These are phyloP conservation scores for Trypanosoma vivax DNA, from an alignment of 208 protist genomes.

Conservation along the genomic window DNA sequence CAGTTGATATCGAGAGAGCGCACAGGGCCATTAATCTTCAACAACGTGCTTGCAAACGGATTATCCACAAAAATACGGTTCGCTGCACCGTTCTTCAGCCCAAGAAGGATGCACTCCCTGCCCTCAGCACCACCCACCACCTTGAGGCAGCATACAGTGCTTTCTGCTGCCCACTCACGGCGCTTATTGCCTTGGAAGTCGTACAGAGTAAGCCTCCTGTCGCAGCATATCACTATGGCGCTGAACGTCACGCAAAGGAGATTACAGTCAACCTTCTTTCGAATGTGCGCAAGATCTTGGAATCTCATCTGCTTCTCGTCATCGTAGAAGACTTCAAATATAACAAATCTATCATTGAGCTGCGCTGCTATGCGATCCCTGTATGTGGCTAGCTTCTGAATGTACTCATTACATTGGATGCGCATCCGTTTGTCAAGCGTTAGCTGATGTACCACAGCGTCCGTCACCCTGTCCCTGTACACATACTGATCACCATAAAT, in stretches of 20 bases:
- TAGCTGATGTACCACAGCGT: conserved; percentile 94
- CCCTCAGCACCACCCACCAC: conserved; percentile 86
- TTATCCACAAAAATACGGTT: conserved; percentile 96
- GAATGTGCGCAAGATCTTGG: conserved; percentile 89
- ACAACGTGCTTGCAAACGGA: conserved; percentile 90
- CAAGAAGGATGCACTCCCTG: conserved; percentile 90
- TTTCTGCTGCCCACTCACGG: conserved; percentile 93
- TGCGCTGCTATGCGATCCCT: conserved; percentile 92
- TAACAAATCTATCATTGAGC: conserved; percentile 87
- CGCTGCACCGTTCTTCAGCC: conserved; percentile 86
- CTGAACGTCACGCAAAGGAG: conserved; percentile 89
- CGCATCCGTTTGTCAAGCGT: conserved; percentile 71
- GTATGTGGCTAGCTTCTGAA: conserved; percentile 93
- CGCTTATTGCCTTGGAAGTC: conserved; percentile 88
- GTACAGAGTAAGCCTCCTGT: conserved; percentile 82
- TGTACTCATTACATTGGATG: conserved; percentile 93
- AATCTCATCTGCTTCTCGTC: conserved; percentile 84
- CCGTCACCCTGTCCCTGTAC: conserved; percentile 93
- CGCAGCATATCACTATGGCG: conserved; percentile 89
- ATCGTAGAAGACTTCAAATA: conserved; percentile 93
- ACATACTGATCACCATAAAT: conserved; percentile 95
- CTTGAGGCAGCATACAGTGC: conserved; percentile 92
- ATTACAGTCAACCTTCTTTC: conserved; percentile 87
- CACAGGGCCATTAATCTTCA: conserved; percentile 73
- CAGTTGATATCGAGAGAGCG: conserved; percentile 89